Evolutionary conservation across 345 rosid genomes (phyloP), one percentile per base, ranked within the genome.

Genomic region (Gossypium longicalyx): DNA sequence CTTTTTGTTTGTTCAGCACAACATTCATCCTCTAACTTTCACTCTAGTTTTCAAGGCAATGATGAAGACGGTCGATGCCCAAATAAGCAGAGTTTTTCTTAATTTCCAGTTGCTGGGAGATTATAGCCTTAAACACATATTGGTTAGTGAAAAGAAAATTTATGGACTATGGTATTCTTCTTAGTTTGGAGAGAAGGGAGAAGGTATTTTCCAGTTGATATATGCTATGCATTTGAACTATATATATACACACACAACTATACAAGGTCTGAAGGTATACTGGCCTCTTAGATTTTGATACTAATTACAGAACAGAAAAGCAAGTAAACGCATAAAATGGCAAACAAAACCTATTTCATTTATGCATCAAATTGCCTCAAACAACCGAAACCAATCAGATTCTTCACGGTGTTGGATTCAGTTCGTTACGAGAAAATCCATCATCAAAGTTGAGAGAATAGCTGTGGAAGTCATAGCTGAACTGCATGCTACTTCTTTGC

Each of bases 1-100:
- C 85, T 84, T 11, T 34, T 89, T 83, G 85, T 91, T 25, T 91
- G 89, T 89, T 60, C 0, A 88, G 63, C 83, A 89, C 97, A 9
- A 91, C 97, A 81, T 86, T 91, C 29, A 83, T 72, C 81, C 97
- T 91, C 93, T 92, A 89, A 75, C 93, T 85, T 80, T 88, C 88
- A 45, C 93, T 89, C 61, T 89, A 91, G 3, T 70, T 80, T 63
- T 86, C 17, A 78, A 71, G 61, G 80, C 83, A 15, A 80, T 19
- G 66, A 79, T 76, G 74, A 86, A 81, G 82, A 78, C 77, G 3
- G 85, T 41, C 38, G 83, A 11, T 45, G 75, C 82, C 59, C 85
- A 63, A 4, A 79, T 49, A 49, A 86, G 70, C 54, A 80, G 41
- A 47, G 59, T 66, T 67, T 77, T 65, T 74, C 72, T 77, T 74